Conservation (phyloP, 2,329 filamentous ascomycete species). For the Stagonosporopsis cucurbitacearum region DNA sequence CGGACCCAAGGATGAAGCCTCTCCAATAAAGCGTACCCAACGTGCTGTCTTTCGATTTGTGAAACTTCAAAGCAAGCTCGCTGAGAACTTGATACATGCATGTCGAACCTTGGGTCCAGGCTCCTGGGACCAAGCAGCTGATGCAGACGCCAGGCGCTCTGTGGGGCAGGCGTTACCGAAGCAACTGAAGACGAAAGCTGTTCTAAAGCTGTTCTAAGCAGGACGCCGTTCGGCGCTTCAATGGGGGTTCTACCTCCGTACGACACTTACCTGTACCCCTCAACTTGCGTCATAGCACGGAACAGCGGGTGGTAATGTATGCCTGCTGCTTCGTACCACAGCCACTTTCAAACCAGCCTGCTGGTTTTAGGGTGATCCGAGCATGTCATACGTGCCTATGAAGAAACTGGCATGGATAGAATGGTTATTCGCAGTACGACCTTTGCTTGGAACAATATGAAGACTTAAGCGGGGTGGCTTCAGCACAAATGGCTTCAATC, state of each 20-base stretch:
- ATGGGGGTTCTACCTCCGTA: conserved; percentile 11
- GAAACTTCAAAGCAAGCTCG: not conserved
- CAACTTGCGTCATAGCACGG: conserved; percentile 27
- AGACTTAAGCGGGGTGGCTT: not conserved
- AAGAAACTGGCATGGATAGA: not conserved
- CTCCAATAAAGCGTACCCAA: not conserved
- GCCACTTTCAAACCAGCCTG: not conserved
- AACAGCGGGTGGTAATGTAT: conserved; percentile 2
- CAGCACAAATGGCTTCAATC: not conserved
- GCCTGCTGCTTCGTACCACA: not conserved
- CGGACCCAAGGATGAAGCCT: not conserved
- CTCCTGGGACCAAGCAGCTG: conserved; percentile 7
- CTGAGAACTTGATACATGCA: conserved; percentile 3
- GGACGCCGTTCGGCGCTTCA: conserved; percentile 9
- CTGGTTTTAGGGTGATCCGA: not conserved
- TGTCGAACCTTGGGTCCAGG: conserved; percentile 5
- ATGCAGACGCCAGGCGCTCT: not conserved
- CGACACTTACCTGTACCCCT: conserved; percentile 22
- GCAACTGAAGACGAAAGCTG: not conserved
- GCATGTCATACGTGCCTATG: not conserved
- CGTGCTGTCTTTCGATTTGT: not conserved
- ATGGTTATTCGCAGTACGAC: not conserved
- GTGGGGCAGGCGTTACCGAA: conserved; percentile 4
- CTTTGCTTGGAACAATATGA: not conserved
- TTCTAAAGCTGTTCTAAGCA: conserved; percentile 5